Base-by-base conservation (phyloP, 2,329 filamentous ascomycete species). In the Exserohilum turcica region DNA sequence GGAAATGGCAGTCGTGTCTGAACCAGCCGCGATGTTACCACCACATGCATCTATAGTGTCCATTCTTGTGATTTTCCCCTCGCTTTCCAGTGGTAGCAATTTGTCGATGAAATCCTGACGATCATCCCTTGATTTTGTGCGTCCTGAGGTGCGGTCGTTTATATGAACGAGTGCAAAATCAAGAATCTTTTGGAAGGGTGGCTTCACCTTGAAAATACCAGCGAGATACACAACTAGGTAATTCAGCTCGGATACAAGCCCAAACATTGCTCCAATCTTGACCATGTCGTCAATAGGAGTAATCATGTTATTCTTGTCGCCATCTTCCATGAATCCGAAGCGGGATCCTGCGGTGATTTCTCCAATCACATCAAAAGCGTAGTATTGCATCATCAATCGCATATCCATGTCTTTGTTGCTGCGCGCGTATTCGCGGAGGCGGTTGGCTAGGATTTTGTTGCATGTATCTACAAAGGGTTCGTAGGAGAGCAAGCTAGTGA, bases 301-400 rank as follows among this genome's bases (percentile, higher is more conserved):
- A n/a, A 57, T 56, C 12, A 59, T 31, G 5, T 49, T 44, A 7
- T 10, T 21, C 15, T 49, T 56, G 47, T 60, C 59, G 6, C 54
- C 54, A 16, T 57, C 51, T 40, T 61, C 59, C 52, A 59, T 61
- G 4, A 59, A 44, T 3, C 59, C 59, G 27, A 61, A 59, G 9
- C 51, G 35, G 13, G 56, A 33, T 68, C 70, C 67, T 35, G 77
- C 77, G 0, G 79, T 82, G 15, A 84, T 80, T 32, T 79, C 74
- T 0, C 80, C 80, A 27, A 84, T 82, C 1, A 83, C 79, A 43
- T 83, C 79, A 36, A 80, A 80, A 0, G 78, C 79, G 48, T 77
- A 82, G 55, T 71, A 80, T 54, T 81, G 79, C 24, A 81, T 65
- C 74, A 76, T 79, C 42, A 76, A 68, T 3, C 63, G 61, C 35